Evolutionary conservation across 305 asterid genomes (phyloP).

Genomic region (Striga hermonthica): DNA sequence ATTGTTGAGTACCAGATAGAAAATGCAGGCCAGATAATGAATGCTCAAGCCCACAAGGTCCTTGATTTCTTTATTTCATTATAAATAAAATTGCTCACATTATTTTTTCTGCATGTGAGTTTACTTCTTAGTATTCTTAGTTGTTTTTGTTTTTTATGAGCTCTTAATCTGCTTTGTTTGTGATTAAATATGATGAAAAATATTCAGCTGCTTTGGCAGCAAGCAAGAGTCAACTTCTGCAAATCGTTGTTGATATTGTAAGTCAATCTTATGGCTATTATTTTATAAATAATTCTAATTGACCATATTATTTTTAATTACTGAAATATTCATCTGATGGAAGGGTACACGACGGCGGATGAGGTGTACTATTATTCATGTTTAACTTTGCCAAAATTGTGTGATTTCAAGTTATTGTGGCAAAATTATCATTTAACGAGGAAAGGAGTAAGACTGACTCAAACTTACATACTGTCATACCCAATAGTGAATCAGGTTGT

Average conservation of each 20-base stretch:
- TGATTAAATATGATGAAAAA: slow-evolving; percentile 75
- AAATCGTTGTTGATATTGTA: slow-evolving; percentile 56
- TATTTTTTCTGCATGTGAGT: slow-evolving; percentile 17
- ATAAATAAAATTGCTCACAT: no score
- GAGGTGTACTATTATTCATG: no score
- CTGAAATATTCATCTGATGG: no score
- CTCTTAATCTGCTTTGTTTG: slow-evolving; percentile 26
- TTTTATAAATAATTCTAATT: slow-evolving; percentile 7
- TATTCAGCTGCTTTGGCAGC: slow-evolving; percentile 95
- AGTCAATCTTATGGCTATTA: slow-evolving; percentile 37
- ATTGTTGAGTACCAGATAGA: slow-evolving; percentile 79
- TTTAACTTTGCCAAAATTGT: no score
- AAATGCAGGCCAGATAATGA: slow-evolving; percentile 94
- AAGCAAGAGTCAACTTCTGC: slow-evolving; percentile 70
- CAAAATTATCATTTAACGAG: no score
- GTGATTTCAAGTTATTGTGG: no score
- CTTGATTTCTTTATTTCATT: no score
- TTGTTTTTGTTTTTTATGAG: background rate
- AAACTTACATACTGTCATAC: no score
- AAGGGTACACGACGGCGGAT: no score
- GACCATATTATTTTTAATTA: no score
- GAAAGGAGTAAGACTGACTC: no score
- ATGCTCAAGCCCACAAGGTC: slow-evolving; percentile 97
- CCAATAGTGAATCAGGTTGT: no score
- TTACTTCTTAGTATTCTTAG: background rate